phyloP scores from a whole-genome alignment of 441 rosid genomes.

The Melastoma candidum region DNA sequence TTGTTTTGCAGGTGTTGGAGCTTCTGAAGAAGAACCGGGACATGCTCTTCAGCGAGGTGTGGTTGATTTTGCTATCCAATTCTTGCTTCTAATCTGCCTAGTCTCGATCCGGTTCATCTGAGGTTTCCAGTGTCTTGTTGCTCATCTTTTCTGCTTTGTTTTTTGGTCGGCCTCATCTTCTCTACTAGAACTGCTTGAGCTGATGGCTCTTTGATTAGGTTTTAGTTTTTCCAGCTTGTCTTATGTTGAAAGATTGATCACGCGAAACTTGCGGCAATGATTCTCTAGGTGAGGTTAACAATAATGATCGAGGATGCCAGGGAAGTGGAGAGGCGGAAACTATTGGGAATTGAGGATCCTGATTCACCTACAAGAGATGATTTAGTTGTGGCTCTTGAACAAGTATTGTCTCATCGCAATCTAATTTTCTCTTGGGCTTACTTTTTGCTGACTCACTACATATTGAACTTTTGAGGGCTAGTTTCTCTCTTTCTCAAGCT shows the following conservation, averaged over 20 bases:
- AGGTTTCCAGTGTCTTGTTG: too few relatives aligned
- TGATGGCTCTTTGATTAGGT: too few relatives aligned
- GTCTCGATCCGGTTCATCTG: not conserved
- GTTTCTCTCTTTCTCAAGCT: too few relatives aligned
- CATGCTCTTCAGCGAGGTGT: conserved; percentile 82
- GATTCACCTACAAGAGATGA: conserved; percentile 81
- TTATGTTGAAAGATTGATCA: too few relatives aligned
- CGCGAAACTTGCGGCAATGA: not conserved
- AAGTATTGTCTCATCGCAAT: conserved; percentile 23
- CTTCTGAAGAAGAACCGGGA: conserved; percentile 76
- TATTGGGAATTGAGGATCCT: conserved; percentile 71
- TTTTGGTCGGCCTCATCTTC: too few relatives aligned
- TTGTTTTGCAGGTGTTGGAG: conserved; percentile 44
- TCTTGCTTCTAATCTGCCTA: not conserved
- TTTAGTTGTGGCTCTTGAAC: conserved; percentile 66
- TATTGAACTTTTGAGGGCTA: not conserved
- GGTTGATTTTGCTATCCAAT: not conserved
- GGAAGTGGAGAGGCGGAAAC: conserved; percentile 69
- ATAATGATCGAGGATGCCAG: conserved; percentile 79
- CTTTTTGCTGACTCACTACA: not conserved
- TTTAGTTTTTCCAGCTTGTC: too few relatives aligned
- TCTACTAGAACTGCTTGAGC: too few relatives aligned
- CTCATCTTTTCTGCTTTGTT: too few relatives aligned
- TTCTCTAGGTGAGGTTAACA: not conserved
- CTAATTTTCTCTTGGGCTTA: not conserved